Base-by-base conservation (phyloP, 495 filamentous ascomycete genomes). In the Pyrenula aspistea region DNA sequence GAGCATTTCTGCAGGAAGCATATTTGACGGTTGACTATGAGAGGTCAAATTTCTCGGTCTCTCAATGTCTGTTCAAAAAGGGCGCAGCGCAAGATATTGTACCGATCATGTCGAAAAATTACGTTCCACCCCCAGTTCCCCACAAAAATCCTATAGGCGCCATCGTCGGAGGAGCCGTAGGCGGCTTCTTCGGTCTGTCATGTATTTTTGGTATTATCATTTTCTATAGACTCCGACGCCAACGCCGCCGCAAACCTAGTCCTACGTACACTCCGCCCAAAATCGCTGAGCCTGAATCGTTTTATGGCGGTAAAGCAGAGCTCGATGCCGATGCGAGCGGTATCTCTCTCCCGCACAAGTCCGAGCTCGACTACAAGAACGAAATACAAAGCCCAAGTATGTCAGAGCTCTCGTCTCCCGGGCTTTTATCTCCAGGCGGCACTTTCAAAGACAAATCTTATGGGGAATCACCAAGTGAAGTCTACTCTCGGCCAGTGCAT, bases 1-100 rank as follows among this genome's bases (percentile, higher is more conserved):
- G 79, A 24, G 71, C 72, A 12, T 83, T 83, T 55, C 63, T 83
- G 12, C 80, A 83, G 62, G 80, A 82, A 70, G 74, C 79, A 57
- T 66, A 66, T 57, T 59, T 66, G 4, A 61, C 25, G 49, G 61
- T 65, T 12, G 64, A 66, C 53, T 66, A 55, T 51, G 60, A 65
- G 50, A 60, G 61, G 21, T 56, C 52, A 12, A 65, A 63, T 47
- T 65, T 65, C 48, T 63, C 64, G 1, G 49, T 63, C 12, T 66
- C 64, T 12, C 58, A 65, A 24, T 21, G 19, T 21, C 8, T 52
- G 4, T 52, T 52, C 31, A 42, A 42, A 42, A 15, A 42, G 4
- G 31, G 31, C 15, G 31, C 31, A 8, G 15, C 31, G 8, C 31
- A 42, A 15, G 31, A 42, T 15, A 42, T 42, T 42, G 31, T 42